Evolutionary conservation across 2,329 filamentous ascomycete species (phyloP).

Genomic region (Domatiomyces catenatus): DNA sequence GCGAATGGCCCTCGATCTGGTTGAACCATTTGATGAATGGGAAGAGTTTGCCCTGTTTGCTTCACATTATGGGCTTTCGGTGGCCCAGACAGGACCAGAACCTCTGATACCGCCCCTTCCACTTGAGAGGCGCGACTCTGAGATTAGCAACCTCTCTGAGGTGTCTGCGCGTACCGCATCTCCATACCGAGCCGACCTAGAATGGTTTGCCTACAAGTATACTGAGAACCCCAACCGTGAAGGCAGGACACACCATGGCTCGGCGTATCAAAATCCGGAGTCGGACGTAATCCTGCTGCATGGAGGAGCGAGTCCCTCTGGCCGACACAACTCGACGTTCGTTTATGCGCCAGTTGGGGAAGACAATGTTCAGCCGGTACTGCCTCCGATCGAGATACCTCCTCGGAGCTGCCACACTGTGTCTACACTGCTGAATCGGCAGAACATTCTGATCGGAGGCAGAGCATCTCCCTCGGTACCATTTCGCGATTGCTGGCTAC

Average conservation of each 20-base stretch:
- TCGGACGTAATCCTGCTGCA: constrained; percentile 24
- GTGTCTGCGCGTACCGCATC: constrained; percentile 16
- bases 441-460: constrained; percentile 58
- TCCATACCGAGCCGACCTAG: constrained; percentile 8
- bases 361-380: constrained; percentile 32
- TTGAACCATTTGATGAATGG: constrained; percentile 90
- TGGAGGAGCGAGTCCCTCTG: constrained; percentile 31
- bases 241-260: constrained; percentile 46
- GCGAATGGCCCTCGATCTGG: constrained; percentile 46
- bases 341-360: constrained; percentile 33
- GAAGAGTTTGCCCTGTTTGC: constrained; percentile 81
- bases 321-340: constrained; percentile 33
- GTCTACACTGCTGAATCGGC: constrained; percentile 44
- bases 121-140: constrained; percentile 10
- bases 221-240: constrained; percentile 26
- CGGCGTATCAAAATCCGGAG: constrained; percentile 30
- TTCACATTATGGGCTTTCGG: constrained; percentile 60
- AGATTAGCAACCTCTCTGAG: constrained; percentile 14
- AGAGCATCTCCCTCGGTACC: constrained; percentile 58
- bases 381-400: constrained; percentile 25
- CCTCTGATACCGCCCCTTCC: constrained; percentile 11
- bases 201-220: constrained; percentile 21
- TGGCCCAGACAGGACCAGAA: constrained; percentile 15
- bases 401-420: constrained; percentile 60
- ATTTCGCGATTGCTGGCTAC: constrained; percentile 61